Evolutionary conservation across 352 stramenopile species (phyloP).

Genomic region (Plasmopara viticola): DNA sequence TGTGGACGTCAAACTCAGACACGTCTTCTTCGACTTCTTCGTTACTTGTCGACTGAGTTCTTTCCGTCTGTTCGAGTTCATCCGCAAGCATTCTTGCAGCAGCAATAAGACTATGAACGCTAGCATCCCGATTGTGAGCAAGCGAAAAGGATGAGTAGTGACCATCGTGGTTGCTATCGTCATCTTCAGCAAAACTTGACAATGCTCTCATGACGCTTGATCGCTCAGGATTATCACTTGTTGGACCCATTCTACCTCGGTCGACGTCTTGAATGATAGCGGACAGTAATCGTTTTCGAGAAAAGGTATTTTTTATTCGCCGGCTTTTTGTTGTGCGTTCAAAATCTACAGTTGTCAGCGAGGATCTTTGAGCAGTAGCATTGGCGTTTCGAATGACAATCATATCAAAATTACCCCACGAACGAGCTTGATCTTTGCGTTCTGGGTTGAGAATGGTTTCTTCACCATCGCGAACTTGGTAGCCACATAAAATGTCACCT

Average conservation of each 20-base stretch:
- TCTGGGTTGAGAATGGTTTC: slow-evolving; percentile 72
- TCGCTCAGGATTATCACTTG: slow-evolving; percentile 18
- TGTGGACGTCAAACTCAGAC: slow-evolving; percentile 4
- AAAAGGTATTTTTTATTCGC: slow-evolving; percentile 37
- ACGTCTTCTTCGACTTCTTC: slow-evolving; percentile 17
- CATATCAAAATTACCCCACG: slow-evolving; percentile 57
- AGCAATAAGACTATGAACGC: slow-evolving; percentile 35
- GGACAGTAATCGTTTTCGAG: slow-evolving; percentile 45
- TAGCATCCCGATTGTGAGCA: slow-evolving; percentile 12
- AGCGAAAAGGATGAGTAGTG: slow-evolving; percentile 13
- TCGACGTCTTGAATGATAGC: slow-evolving; percentile 52
- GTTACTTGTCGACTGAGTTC: not conserved
- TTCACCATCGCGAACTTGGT: slow-evolving; percentile 42
- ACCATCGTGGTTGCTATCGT: not conserved
- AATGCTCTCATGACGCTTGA: slow-evolving; percentile 28
- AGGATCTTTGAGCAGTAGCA: slow-evolving; percentile 13
- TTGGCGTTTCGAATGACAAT: slow-evolving; percentile 53
- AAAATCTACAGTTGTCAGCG: slow-evolving; percentile 32
- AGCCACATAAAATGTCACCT: slow-evolving; percentile 75
- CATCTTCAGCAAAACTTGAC: slow-evolving; percentile 25
- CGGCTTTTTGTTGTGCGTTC: slow-evolving; percentile 45
- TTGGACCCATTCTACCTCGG: slow-evolving; percentile 21
- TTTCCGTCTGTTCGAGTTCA: slow-evolving; percentile 32
- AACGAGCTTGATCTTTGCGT: slow-evolving; percentile 35
- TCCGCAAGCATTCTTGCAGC: slow-evolving; percentile 46